Conservation (phyloP, 208 protist genomes). For the Novymonas esmeraldas region DNA sequence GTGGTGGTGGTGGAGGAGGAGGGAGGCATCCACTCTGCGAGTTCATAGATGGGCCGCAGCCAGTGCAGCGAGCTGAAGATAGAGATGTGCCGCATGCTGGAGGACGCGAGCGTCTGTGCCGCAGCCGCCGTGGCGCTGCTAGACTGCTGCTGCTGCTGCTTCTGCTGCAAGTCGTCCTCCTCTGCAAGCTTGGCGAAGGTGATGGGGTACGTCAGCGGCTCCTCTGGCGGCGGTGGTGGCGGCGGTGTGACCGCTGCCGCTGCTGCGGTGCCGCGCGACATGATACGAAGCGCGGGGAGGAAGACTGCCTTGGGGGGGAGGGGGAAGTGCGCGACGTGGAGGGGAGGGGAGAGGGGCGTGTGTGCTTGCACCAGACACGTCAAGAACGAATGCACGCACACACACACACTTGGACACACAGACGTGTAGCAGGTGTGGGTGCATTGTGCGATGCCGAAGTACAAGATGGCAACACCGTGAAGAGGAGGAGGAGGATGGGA, state of each 20-base stretch:
- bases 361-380: too few species aligned
- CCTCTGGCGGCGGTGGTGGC: slow-evolving; percentile 31
- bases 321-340: too few species aligned
- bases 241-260: background rate
- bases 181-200: slow-evolving; percentile 16
- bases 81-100: slow-evolving; percentile 30
- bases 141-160: background rate
- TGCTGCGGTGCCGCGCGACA: background rate
- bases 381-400: background rate
- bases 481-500: too few species aligned
- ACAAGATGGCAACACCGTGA: too few species aligned
- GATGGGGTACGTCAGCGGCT: slow-evolving; percentile 38
- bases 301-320: too few species aligned
- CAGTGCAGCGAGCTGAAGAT: slow-evolving; percentile 62
- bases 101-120: background rate
- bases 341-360: background rate
- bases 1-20: slow-evolving; percentile 19
- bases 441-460: background rate
- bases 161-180: slow-evolving; percentile 2
- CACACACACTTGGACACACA: background rate
- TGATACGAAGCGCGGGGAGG: background rate
- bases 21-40: slow-evolving; percentile 58
- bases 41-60: slow-evolving; percentile 59
- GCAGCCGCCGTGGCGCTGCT: slow-evolving; percentile 2
- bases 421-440: background rate